Evolutionary conservation across 148 eudicot species (phyloP).

Genomic region (Chenopodium album): DNA sequence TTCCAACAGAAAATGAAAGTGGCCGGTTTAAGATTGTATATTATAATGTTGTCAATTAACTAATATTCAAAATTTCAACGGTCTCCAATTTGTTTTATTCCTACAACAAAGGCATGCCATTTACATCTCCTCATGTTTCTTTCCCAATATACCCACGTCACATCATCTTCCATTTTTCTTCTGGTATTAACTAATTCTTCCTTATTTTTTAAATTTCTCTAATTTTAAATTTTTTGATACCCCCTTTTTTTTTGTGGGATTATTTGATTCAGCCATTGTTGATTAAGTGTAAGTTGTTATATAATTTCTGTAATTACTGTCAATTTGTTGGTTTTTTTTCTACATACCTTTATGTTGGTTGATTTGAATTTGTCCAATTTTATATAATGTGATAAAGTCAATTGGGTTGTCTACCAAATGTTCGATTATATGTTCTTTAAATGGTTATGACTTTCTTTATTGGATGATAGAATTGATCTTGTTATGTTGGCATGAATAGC

Average conservation of each 20-base stretch:
- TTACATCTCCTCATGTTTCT: conserved; percentile 21
- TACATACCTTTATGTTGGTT: background rate
- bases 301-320: background rate
- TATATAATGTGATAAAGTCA: background rate
- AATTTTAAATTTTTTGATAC: conserved; percentile 8
- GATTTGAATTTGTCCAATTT: background rate
- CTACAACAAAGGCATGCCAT: conserved; percentile 35
- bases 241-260: background rate
- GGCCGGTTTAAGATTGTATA: conserved; percentile 2
- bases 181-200: background rate
- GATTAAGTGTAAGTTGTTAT: conserved; percentile 8
- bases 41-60: background rate
- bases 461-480: background rate
- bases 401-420: conserved; percentile 15
- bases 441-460: background rate
- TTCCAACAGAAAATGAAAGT: conserved; percentile 1
- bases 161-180: conserved; percentile 10
- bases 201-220: background rate
- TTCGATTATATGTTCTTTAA: conserved; percentile 23
- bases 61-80: conserved; percentile 30
- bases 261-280: conserved; percentile 1
- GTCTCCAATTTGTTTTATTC: conserved; percentile 25
- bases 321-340: background rate
- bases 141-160: background rate
- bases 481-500: background rate